Base-by-base conservation (phyloP, 345 rosid genomes). In the Moricandia arvensis region DNA sequence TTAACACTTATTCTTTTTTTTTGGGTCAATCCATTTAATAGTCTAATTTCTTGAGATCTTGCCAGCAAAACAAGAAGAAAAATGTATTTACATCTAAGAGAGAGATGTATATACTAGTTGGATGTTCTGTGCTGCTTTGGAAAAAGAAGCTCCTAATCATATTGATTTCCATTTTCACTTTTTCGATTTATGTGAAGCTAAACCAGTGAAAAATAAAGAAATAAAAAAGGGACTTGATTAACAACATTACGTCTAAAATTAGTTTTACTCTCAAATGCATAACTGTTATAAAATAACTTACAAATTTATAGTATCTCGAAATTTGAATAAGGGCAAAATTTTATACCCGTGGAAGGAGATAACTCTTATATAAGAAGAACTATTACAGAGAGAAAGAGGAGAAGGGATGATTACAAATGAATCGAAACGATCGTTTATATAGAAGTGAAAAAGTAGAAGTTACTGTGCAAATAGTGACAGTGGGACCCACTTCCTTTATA, bases 101-200 rank as follows among this genome's bases (percentile, higher is more conserved):
- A 13, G 59, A 74, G 60, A 47, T 34, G 51, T 27, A 21, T 4
- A 59, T 49, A 7, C 7, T 49, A 58, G 3, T 33, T 68, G 1
- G 8, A 15, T 47, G 30, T 7, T 10, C 8, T 45, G 13, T 38
- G 24, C 41, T 26, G 38, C 35, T 66, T 66, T 74, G 24, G 17
- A 41, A 59, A 57, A 74, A 43, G 59, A 66, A 67, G 55, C 68
- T 75, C 63, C 21, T 75, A 51, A 75, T 68, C 69, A 68, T 5
- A 51, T 37, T 62, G 45, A 69, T 76, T 75, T 76, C 61, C 69
- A 53, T 5, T 61, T 75, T 75, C 74, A 53, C 69, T 69, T 49
- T 76, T 69, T 53, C 74, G 74, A 62, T 68, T 8, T 38, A 3
- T 37, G 79, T 62, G 74, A 61, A 68, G 58, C 27, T 49, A 35